phyloP scores from a whole-genome alignment of 2,329 filamentous ascomycete species.

The Grosmannia penicillata region DNA sequence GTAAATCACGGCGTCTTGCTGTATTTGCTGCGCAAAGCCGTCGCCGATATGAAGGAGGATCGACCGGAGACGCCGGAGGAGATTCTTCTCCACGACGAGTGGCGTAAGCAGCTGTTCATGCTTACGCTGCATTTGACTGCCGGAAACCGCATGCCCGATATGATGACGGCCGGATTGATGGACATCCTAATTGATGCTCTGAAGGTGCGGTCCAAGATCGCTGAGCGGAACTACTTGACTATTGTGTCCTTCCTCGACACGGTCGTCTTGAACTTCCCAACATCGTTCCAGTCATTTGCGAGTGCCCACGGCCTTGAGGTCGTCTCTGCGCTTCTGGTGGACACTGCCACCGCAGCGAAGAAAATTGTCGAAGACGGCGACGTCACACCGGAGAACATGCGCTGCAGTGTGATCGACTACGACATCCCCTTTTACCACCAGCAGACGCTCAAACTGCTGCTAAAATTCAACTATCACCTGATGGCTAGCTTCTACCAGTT shows the following conservation, averaged over 20 bases:
- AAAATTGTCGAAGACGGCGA: slow-evolving; percentile 50
- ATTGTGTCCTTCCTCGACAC: slow-evolving; percentile 79
- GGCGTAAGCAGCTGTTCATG: slow-evolving; percentile 82
- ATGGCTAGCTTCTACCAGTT: slow-evolving; percentile 61
- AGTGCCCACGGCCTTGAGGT: slow-evolving; percentile 72
- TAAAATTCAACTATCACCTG: slow-evolving; percentile 94
- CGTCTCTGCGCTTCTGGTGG: slow-evolving; percentile 75
- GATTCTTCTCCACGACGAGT: slow-evolving; percentile 62
- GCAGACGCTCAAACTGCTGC: slow-evolving; percentile 80
- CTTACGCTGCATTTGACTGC: slow-evolving; percentile 69
- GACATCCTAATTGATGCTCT: slow-evolving; percentile 83
- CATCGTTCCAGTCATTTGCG: slow-evolving; percentile 72
- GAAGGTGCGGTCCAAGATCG: slow-evolving; percentile 64
- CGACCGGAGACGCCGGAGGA: slow-evolving; percentile 41
- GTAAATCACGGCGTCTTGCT: slow-evolving; percentile 93
- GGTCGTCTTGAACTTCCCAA: slow-evolving; percentile 71
- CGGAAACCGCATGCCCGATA: slow-evolving; percentile 59
- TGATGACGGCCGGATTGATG: slow-evolving; percentile 80
- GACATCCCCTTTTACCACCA: slow-evolving; percentile 87
- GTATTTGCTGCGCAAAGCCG: slow-evolving; percentile 81
- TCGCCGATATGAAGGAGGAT: slow-evolving; percentile 59
- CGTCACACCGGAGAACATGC: slow-evolving; percentile 53
- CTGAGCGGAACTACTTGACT: slow-evolving; percentile 70
- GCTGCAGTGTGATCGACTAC: slow-evolving; percentile 81
- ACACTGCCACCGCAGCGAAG: slow-evolving; percentile 59